Evolutionary conservation across 2,329 filamentous ascomycete genomes (phyloP), one percentile per base, ranked within the genome.

Genomic region (Beauveria sp.): DNA sequence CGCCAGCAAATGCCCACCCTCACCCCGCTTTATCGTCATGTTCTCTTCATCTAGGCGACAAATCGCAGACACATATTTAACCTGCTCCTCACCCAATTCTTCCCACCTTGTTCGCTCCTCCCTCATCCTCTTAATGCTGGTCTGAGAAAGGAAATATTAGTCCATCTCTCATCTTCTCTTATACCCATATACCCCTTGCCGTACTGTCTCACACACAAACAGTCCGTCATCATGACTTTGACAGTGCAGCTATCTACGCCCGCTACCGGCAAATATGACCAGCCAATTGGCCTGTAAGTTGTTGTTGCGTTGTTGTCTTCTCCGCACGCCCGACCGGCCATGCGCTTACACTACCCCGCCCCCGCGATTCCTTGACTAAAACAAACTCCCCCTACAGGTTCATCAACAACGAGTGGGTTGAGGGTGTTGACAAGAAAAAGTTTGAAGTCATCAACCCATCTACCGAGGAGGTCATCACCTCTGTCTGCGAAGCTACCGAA

Each of bases 361-460:
- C 48, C 22, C 26, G 18, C 14, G 26, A 3, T 50, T n/a, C 48
- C 48, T 54, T 26, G 38, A 50, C 56, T 59, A 60, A 60, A 38
- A 58, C 31, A 34, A 43, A 18, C 10, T 24, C 64, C 50, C 38
- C n/a, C 18, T 22, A 10, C 70, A 91, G 88, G 64, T 95, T 91
- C 83, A 95, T 96, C 84, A 93, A 95, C 84, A 93, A 93, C 76
- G 89, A 97, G 77, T 97, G 88, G 79, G 85, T 96, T 66, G 75
- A 77, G 70, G 83, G 86, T 73, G 87, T 89, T 66, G 90, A 96
- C 69, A 92, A 92, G 79, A 88, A 91, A 84, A 92, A 88, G 68
- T 95, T 96, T 72, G 91, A 96, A 78, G 89, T 92, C 75, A 88
- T 95, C 82, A 96, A 96, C 84, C 92, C 92, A 64, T 72, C 88